Evolutionary conservation across 441 rosid genomes (phyloP).

Genomic region (California macrophylla): DNA sequence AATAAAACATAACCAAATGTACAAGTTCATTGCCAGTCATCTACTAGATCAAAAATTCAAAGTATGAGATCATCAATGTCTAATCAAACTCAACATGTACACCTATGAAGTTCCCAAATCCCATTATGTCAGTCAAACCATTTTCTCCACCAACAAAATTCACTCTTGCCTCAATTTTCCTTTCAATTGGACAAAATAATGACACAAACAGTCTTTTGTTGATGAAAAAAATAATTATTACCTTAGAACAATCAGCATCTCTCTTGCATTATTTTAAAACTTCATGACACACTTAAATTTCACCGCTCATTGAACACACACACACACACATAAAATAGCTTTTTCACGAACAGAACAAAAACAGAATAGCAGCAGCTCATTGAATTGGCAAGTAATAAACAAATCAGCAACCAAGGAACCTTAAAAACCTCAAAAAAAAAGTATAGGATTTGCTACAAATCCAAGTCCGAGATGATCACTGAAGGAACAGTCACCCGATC

Average conservation of each 20-base stretch:
- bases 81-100: background rate
- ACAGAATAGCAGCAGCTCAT: background rate
- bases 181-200: no score
- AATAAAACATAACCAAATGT: background rate
- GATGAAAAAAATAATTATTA: background rate
- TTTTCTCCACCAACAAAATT: background rate
- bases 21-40: background rate
- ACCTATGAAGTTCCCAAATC: background rate
- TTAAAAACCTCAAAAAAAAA: background rate
- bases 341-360: background rate
- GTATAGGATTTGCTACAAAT: background rate
- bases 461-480: background rate
- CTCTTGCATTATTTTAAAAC: no score
- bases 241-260: background rate
- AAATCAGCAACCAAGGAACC: background rate
- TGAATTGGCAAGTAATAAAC: background rate
- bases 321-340: background rate
- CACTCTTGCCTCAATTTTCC: background rate
- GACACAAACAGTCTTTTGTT: background rate
- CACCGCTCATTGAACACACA: background rate
- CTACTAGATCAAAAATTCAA: background rate
- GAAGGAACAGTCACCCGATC: background rate
- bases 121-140: background rate
- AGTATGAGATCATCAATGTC: background rate
- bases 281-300: no score